These are phyloP conservation scores for Leishmania lainsoni DNA, from an alignment of 208 protist genomes.

Conservation along the genomic window DNA sequence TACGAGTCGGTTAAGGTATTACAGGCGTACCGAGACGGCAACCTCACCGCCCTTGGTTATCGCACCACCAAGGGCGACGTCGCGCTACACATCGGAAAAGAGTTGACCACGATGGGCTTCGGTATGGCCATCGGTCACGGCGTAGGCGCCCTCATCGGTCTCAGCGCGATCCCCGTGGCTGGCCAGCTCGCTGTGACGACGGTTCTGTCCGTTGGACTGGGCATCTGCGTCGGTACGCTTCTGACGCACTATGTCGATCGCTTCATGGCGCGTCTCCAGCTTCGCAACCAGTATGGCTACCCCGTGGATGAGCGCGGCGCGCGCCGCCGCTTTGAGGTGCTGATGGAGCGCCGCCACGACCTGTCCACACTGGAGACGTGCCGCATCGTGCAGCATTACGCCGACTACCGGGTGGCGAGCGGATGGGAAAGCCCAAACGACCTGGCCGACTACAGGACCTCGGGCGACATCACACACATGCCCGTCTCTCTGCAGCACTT, in stretches of 20 bases:
- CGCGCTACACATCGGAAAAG: conserved; percentile 58
- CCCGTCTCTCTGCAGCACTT: conserved; percentile 83
- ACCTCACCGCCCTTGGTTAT: conserved; percentile 61
- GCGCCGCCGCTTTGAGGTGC: conserved; percentile 59
- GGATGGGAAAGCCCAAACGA: conserved; percentile 75
- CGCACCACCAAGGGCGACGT: conserved; percentile 56
- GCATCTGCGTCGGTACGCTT: conserved; percentile 43
- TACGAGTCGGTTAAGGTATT: conserved; percentile 59
- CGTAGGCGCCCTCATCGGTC: conserved; percentile 55
- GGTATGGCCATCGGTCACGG: conserved; percentile 67
- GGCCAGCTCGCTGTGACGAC: conserved; percentile 59
- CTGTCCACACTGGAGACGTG: conserved; percentile 67
- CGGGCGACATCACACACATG: conserved; percentile 61
- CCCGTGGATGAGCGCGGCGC: conserved; percentile 50
- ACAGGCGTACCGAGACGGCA: conserved; percentile 56
- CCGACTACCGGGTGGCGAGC: conserved; percentile 74
- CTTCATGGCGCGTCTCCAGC: conserved; percentile 53
- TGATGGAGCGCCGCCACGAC: conserved; percentile 60
- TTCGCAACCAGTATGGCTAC: conserved; percentile 72
- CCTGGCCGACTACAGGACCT: conserved; percentile 67
- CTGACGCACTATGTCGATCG: conserved; percentile 74
- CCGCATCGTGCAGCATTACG: conserved; percentile 73
- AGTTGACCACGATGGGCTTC: conserved; percentile 51
- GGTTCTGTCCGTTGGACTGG: conserved; percentile 59
- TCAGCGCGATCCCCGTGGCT: conserved; percentile 60